Evolutionary conservation across 1,139 yeast species (phyloP).

Genomic region (Yamadazyma jaroonii): DNA sequence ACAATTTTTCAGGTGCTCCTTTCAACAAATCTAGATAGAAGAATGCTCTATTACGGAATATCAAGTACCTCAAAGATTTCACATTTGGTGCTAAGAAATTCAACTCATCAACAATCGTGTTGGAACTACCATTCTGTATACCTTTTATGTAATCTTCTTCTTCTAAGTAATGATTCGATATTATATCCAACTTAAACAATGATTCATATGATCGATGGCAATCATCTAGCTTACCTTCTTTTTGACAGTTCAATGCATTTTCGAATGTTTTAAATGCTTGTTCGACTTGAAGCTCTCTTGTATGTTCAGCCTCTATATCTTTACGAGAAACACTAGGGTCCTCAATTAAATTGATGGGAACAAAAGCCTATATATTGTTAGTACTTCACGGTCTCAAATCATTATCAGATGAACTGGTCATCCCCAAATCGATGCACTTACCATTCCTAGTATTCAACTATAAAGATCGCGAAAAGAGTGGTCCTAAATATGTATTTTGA

Average conservation of each 20-base stretch:
- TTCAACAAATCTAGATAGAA: slow-evolving; percentile 51
- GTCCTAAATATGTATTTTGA: too few relatives aligned
- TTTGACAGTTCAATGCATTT: slow-evolving; percentile 62
- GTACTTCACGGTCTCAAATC: slow-evolving; percentile 9
- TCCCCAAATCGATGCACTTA: not conserved
- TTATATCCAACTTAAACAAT: slow-evolving; percentile 66
- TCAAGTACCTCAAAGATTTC: slow-evolving; percentile 69
- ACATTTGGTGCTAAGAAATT: slow-evolving; percentile 63
- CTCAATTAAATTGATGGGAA: slow-evolving; percentile 74
- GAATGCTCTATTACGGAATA: slow-evolving; percentile 79
- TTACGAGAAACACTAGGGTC: slow-evolving; percentile 54
- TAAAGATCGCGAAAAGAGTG: too few relatives aligned
- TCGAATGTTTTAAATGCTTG: slow-evolving; percentile 79
- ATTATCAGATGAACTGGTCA: too few relatives aligned
- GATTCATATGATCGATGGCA: slow-evolving; percentile 60
- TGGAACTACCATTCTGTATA: slow-evolving; percentile 36
- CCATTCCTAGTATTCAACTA: too few relatives aligned
- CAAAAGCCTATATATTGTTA: slow-evolving; percentile 59
- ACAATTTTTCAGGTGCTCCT: not conserved
- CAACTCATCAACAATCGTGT: slow-evolving; percentile 38
- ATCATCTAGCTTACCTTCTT: slow-evolving; percentile 39
- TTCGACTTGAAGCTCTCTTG: slow-evolving; percentile 85
- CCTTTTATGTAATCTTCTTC: slow-evolving; percentile 40
- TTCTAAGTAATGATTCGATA: slow-evolving; percentile 49
- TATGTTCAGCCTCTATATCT: slow-evolving; percentile 77